These are phyloP conservation scores for Balansia obtecta DNA, from an alignment of 2,329 filamentous ascomycete species.

Conservation along the genomic window DNA sequence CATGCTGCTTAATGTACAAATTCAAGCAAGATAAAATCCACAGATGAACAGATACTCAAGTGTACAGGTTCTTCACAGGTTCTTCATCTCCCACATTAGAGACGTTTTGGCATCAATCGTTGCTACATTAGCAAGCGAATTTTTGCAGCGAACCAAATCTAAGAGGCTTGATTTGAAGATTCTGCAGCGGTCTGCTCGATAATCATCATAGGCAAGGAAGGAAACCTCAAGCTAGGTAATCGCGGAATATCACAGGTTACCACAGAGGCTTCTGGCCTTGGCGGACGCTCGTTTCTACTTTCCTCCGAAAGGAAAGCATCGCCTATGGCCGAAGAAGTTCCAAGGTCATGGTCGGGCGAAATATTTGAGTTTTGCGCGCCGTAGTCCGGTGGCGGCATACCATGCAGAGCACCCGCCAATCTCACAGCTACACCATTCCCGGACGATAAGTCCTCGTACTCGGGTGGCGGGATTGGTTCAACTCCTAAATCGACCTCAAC, in stretches of 20 bases:
- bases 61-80: too few relatives aligned
- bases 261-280: not conserved
- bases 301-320: not conserved
- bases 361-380: not conserved
- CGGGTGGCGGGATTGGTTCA: conserved; percentile 37
- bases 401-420: conserved; percentile 25
- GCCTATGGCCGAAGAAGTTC: not conserved
- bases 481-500: conserved; percentile 39
- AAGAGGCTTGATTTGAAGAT: not conserved
- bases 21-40: not conserved
- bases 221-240: not conserved
- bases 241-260: not conserved
- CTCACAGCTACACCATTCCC: conserved; percentile 24
- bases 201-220: not conserved
- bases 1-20: not conserved
- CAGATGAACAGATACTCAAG: not conserved
- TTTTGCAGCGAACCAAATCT: not conserved
- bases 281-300: not conserved
- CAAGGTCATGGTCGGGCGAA: not conserved
- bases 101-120: not conserved
- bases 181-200: not conserved
- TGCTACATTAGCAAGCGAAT: not conserved
- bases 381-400: conserved; percentile 41
- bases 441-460: conserved; percentile 38
- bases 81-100: not conserved